These are phyloP conservation scores for Neopestalotiopsis sp. DNA, from an alignment of 2,329 filamentous ascomycete genomes.

Conservation along the genomic window DNA sequence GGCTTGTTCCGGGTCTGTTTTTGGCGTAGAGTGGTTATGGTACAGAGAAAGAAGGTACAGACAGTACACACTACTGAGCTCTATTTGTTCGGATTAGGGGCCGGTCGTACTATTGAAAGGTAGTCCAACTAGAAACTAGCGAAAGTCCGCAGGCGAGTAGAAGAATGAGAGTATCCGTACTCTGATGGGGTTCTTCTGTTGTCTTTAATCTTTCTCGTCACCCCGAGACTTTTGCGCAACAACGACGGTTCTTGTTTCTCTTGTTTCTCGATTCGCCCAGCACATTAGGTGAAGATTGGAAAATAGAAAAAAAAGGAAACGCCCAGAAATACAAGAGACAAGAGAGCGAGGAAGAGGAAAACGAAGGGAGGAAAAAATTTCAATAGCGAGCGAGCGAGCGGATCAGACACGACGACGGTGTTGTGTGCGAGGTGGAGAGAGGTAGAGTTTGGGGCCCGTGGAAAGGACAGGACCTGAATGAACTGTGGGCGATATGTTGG, in stretches of 20 bases:
- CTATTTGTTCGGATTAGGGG: constrained; percentile 18
- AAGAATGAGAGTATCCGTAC: neutral
- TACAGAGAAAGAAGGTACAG: constrained; percentile 17
- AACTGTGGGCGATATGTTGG: constrained; percentile 13
- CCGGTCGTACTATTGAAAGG: constrained; percentile 15
- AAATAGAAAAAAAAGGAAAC: constrained; percentile 1
- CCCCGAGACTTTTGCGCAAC: neutral
- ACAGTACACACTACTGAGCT: constrained; percentile 14
- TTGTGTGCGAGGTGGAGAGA: constrained; percentile 11
- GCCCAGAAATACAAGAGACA: neutral
- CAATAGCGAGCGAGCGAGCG: constrained; percentile 14
- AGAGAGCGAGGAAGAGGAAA: neutral
- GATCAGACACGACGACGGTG: constrained; percentile 4
- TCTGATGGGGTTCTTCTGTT: neutral
- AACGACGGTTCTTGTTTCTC: neutral
- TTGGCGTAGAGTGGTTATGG: constrained; percentile 6
- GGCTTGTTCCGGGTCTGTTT: neutral
- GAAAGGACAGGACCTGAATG: neutral
- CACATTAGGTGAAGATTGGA: neutral
- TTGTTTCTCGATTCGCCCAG: constrained; percentile 2
- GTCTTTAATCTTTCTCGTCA: neutral
- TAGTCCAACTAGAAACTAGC: constrained; percentile 17
- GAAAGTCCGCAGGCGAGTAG: constrained; percentile 1
- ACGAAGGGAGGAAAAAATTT: constrained; percentile 7
- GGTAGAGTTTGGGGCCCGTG: constrained; percentile 12